Base-by-base conservation (phyloP, 805 yeast genomes). In the Saturnispora dispora region DNA sequence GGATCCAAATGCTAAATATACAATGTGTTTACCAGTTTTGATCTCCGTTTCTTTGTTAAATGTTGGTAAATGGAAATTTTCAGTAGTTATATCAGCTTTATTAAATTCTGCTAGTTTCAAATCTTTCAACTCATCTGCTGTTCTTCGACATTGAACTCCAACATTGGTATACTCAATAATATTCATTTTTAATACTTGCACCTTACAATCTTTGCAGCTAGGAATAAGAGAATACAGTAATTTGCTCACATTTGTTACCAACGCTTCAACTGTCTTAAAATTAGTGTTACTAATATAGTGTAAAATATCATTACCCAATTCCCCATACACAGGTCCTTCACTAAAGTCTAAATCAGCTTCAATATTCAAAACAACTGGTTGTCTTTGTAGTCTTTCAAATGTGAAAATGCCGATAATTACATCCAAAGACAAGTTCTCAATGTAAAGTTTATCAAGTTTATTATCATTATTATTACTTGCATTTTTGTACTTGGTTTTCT, bases 371-470 rank as follows among this genome's bases (percentile, higher is more conserved):
- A 73, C 67, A 7, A 93, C 87, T 45, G 81, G 81, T 68, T 93
- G 99, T 58, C 78, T 81, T 60, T 84, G 83, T 22, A 83, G 66
- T 53, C 99, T 73, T 64, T 93, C 99, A 68, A 89, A 87, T 1
- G 89, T 84, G 70, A 89, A 91, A 7, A 93, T 93, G 4, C 99
- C 99, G 57, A 93, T 85, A n/a, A 90, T 72, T 0, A 96, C 83
- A 47, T 47, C 46, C 3, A 55, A 8, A 9, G 51, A 39, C 8
- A 52, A 10, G 40, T 50, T 46, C 4, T 43, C 3, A 17, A 57
- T 35, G 20, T 17, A 6, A 36, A 53, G 11, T 48, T 44, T 37
- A 10, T 44, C 49, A 4, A 17, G 8, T 10, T 5, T 42, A 1
- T 9, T 6, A 20, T 5, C 18, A n/a, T 18, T 27, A 20, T 9